phyloP scores from a whole-genome alignment of 202 grass and related monocot genomes.

The Setaria viridis region DNA sequence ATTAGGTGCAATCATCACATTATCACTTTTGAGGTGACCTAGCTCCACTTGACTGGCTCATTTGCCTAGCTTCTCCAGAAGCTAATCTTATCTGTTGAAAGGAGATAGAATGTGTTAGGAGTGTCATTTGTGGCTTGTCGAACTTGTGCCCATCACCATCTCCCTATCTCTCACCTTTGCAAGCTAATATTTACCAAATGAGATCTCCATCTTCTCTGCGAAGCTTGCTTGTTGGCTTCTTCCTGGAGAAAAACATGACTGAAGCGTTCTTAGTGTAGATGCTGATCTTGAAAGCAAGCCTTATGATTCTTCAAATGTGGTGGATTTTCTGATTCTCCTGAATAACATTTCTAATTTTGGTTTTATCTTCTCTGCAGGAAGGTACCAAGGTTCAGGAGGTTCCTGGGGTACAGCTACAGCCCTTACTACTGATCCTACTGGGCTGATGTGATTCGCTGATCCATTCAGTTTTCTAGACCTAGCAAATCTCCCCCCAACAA shows the following conservation, averaged over 20 bases:
- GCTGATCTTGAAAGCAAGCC: not conserved
- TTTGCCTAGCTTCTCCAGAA: not conserved
- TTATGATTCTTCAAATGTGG: constrained; percentile 13
- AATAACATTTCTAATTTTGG: not conserved
- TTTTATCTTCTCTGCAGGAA: constrained; percentile 34
- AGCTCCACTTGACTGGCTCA: not conserved
- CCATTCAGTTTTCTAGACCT: constrained; percentile 26
- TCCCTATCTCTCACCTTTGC: not conserved
- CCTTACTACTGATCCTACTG: constrained; percentile 66
- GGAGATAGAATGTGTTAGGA: not conserved
- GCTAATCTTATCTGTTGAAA: not conserved
- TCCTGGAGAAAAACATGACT: not conserved
- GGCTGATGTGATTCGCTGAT: constrained; percentile 15
- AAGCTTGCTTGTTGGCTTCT: not conserved
- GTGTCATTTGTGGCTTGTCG: not conserved
- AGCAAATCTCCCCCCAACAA: not conserved
- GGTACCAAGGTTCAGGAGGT: constrained; percentile 67
- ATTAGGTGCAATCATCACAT: not conserved
- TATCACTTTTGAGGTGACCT: constrained; percentile 21
- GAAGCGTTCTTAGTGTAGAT: too few relatives aligned
- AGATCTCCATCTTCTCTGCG: not conserved
- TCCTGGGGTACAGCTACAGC: constrained; percentile 50
- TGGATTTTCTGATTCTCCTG: not conserved
- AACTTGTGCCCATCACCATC: not conserved
- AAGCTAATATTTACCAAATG: not conserved